Percentiles rank a stretch among this genome's conserved stretches.
phyloP scores from a whole-genome alignment of 2,329 filamentous ascomycete species.

The Monosporascus sp. region DNA sequence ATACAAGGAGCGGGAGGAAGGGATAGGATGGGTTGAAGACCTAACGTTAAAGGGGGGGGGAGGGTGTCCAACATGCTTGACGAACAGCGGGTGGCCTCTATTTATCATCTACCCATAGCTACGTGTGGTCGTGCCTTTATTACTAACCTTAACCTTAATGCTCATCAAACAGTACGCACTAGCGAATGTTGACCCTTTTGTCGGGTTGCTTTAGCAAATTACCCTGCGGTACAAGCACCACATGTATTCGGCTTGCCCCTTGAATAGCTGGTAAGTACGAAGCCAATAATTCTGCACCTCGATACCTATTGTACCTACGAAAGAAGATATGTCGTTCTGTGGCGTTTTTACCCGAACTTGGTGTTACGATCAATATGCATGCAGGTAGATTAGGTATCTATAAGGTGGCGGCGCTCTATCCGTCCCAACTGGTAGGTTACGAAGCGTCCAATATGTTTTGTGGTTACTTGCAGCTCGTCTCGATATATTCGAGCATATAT shows the following conservation, averaged over 20 bases:
- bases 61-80: not conserved
- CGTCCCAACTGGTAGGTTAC: too few relatives aligned
- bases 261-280: not conserved
- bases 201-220: not conserved
- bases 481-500: not conserved
- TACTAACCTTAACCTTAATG: not conserved
- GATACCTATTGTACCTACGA: not conserved
- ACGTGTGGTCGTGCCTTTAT: not conserved
- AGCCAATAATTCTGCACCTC: not conserved
- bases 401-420: too few relatives aligned
- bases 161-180: not conserved
- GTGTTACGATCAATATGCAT: too few relatives aligned
- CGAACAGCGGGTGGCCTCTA: not conserved
- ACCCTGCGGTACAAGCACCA: too few relatives aligned
- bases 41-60: not conserved
- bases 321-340: not conserved
- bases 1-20: not conserved
- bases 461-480: not conserved
- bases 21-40: not conserved
- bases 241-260: too few relatives aligned
- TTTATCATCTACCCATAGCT: not conserved
- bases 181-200: not conserved
- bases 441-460: too few relatives aligned
- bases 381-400: too few relatives aligned
- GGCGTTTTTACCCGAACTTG: too few relatives aligned